Evolutionary conservation across 208 protist genomes (phyloP), one percentile per base, ranked within the genome.

Genomic region (Leishmania gerbilli): DNA sequence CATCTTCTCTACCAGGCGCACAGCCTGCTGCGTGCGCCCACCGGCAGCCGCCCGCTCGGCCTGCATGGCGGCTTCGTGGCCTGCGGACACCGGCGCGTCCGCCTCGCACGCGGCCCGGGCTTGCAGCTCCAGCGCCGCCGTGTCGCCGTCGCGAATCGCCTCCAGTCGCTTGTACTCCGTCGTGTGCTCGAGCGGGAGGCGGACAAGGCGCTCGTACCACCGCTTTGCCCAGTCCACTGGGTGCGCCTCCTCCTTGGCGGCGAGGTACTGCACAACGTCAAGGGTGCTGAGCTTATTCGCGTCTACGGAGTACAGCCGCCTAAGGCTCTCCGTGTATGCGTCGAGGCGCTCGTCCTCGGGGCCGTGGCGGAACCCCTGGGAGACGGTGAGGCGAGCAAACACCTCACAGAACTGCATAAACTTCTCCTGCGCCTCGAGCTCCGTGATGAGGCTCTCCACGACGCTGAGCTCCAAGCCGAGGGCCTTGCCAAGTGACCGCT

Each of bases 331-430:
- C 56, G 88, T 90, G 91, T 95, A 97, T 8, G 85, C 93, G 47
- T 95, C 90, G 49, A 97, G 86, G 40, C 55, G 58, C 80, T 97
- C 93, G 76, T 97, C 93, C 53, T 78, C 74, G 2, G 76, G 49
- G 37, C 85, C 89, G 77, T 97, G 93, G 47, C 74, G 69, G 69
- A 97, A 97, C 47, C 93, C 92, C 31, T 55, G 72, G 60, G 90
- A 88, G 27, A 91, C 76, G 47, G 93, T 97, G 49, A 97, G 84
- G 11, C 93, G 93, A 34, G 90, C 90, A 76, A 97, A 92, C 6
- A 97, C 93, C 85, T 97, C 93, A 64, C 92, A 95, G 84, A 95
- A 93, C 82, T 95, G 87, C 85, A 95, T 87, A 68, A 97, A 97
- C 80, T 87, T 82, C 82, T 95, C 92, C 85, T 95, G 93, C 5